Base-by-base conservation (phyloP, 1,284 basidiomycete genomes). In the Fomitopsis palustris region DNA sequence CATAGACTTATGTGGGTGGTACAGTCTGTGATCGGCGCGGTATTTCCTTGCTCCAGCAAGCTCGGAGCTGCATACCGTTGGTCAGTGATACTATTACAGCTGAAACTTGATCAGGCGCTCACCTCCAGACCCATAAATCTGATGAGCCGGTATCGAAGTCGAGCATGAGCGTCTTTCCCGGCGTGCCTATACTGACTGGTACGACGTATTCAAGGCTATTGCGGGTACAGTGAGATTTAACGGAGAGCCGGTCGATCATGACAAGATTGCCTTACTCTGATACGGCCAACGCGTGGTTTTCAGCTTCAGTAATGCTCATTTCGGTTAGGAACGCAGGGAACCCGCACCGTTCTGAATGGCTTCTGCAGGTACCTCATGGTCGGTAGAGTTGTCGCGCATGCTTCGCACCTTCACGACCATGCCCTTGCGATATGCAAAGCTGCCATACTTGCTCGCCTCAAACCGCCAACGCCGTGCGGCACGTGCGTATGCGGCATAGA, bases 71-170 rank as follows among this genome's bases (percentile, higher is more conserved):
- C 25, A 16, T 14, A 19, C 7, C 17, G 5, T n/a, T 39, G 3
- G 21, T 6, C 41, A 21, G 16, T 23, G 33, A 41, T 29, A n/a
- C n/a, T n/a, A n/a, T n/a, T n/a, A n/a, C n/a, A n/a, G n/a, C n/a
- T n/a, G n/a, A n/a, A n/a, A n/a, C n/a, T n/a, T n/a, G n/a, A 37
- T 37, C 17, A 10, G n/a, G 25, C n/a, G 42, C 63, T 9, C 14
- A 70, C 68, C 68, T 70, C 70, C 71, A 71, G 49, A 75, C 72
- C 73, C 75, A 75, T 23, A 76, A 67, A 61, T 75, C 74, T 21
- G 73, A 71, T 25, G 69, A 76, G 8, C 75, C 75, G 25, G 75
- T 76, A 61, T 77, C 75, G 56, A 75, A 75, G 63, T 77, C 75
- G 21, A 77, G 69, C 57, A 74, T 69, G 53, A 75, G 64, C 9